Conservation (phyloP, 257 asterid genomes). For the Linderniella brevidens region DNA sequence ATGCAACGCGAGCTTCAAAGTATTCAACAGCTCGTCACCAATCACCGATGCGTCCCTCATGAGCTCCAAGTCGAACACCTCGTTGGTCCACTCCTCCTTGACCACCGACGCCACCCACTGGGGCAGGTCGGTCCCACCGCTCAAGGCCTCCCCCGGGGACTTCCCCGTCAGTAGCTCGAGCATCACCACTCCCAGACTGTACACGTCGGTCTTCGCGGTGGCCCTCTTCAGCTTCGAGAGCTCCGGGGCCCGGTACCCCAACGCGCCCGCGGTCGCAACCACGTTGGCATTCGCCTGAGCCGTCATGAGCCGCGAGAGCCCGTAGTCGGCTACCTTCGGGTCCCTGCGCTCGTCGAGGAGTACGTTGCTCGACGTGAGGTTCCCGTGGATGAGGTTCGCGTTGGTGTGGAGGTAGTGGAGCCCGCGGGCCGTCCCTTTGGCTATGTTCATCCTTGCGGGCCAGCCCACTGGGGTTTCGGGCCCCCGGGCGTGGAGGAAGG, state of each 20-base stretch:
- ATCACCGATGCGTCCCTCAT: conserved; percentile 76
- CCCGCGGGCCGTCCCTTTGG: conserved; percentile 72
- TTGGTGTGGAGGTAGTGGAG: conserved; percentile 64
- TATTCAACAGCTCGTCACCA: conserved; percentile 80
- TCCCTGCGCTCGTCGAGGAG: conserved; percentile 53
- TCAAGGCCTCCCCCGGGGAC: conserved; percentile 74
- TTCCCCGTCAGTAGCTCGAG: conserved; percentile 84
- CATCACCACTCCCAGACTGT: conserved; percentile 80
- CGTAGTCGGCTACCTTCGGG: conserved; percentile 69
- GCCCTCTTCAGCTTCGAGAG: conserved; percentile 87
- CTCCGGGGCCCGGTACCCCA: conserved; percentile 93
- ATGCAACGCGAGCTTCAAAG: conserved; percentile 73
- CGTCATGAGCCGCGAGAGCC: conserved; percentile 79
- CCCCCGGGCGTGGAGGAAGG: conserved; percentile 72
- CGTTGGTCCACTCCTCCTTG: conserved; percentile 97
- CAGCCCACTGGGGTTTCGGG: conserved; percentile 69
- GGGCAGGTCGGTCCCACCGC: conserved; percentile 57
- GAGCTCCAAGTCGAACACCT: conserved; percentile 77
- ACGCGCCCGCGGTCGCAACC: conserved; percentile 78
- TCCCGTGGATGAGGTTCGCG: conserved; percentile 65
- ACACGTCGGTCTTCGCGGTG: conserved; percentile 70
- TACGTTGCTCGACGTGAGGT: conserved; percentile 80
- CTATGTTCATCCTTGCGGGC: conserved; percentile 68
- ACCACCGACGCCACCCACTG: conserved; percentile 95
- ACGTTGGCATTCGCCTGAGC: conserved; percentile 81